phyloP scores from a whole-genome alignment of 1,284 basidiomycete species.

The Ceratobasidium papillatum region DNA sequence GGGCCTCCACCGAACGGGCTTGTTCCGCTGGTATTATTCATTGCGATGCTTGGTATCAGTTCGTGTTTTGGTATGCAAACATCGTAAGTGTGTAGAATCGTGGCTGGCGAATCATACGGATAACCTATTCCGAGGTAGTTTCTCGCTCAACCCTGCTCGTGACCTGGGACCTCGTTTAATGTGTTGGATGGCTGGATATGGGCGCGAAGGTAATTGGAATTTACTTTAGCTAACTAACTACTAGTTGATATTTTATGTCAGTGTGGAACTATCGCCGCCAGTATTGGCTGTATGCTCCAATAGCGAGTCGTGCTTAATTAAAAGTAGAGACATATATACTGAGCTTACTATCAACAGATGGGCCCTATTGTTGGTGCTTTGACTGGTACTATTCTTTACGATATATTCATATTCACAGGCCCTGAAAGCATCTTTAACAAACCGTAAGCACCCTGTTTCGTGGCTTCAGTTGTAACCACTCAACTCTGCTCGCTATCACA shows the following conservation, averaged over 20 bases:
- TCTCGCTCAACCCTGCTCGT: constrained; percentile 69
- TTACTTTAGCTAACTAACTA: constrained; percentile 44
- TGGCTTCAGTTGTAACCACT: not conserved
- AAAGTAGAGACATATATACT: not conserved
- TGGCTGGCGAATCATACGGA: not conserved
- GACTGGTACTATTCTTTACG: constrained; percentile 50
- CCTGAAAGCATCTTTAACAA: constrained; percentile 50
- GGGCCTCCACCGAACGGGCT: not conserved
- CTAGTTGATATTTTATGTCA: constrained; percentile 38
- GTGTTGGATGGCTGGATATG: constrained; percentile 69
- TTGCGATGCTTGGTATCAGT: not conserved
- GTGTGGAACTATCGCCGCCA: constrained; percentile 53
- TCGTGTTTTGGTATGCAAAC: constrained; percentile 8
- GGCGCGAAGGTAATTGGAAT: constrained; percentile 50
- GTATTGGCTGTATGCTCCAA: constrained; percentile 80
- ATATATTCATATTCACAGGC: constrained; percentile 51
- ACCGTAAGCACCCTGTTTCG: constrained; percentile 5
- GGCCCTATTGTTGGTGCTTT: constrained; percentile 49
- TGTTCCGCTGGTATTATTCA: constrained; percentile 4
- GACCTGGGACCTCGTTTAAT: constrained; percentile 70
- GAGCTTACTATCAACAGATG: constrained; percentile 44
- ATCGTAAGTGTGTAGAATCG: not conserved
- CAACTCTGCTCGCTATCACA: not conserved
- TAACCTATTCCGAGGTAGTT: constrained; percentile 45
- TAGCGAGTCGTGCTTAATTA: constrained; percentile 51